A percentile compares a stretch with the other conserved stretches of the same genome.
Conservation (phyloP, 352 stramenopile species). For the Phytophthora citricola region DNA sequence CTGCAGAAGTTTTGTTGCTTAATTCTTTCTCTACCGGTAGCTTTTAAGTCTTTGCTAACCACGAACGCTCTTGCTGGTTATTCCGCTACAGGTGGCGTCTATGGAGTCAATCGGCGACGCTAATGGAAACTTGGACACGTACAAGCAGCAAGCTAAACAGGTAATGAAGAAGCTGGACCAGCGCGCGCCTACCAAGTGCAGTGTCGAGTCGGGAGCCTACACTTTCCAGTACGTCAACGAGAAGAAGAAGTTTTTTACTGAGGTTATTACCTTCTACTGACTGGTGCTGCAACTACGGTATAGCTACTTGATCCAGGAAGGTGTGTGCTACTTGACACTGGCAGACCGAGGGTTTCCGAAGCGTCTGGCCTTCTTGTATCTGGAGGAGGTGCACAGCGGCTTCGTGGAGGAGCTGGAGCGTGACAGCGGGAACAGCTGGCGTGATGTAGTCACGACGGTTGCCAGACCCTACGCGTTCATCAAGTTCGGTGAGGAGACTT, state of each 20-base stretch:
- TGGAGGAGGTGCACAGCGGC: conserved; percentile 94
- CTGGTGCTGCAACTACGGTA: conserved; percentile 4
- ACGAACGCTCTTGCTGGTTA: neutral
- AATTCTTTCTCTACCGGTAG: neutral
- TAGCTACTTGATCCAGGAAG: conserved; percentile 97
- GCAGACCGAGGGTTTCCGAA: conserved; percentile 97
- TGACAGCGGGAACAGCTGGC: conserved; percentile 93
- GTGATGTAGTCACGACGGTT: conserved; percentile 94
- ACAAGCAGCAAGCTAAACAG: conserved; percentile 94
- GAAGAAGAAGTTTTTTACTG: neutral
- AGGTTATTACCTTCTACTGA: conserved; percentile 2
- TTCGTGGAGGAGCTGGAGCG: conserved; percentile 96
- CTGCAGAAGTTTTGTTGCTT: neutral
- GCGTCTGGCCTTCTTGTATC: conserved; percentile 97
- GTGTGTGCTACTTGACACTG: conserved; percentile 97
- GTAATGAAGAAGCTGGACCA: conserved; percentile 94
- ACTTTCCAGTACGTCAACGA: conserved; percentile 90
- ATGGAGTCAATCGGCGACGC: conserved; percentile 92
- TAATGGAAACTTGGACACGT: conserved; percentile 87
- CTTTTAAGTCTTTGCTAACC: conserved; percentile 4
- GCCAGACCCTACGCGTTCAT: conserved; percentile 99
- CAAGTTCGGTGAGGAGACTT: conserved; percentile 89
- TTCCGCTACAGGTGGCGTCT: conserved; percentile 83
- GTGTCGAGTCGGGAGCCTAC: conserved; percentile 93
- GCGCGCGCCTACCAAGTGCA: conserved; percentile 93